Percentiles rank a stretch among this genome's conserved stretches.
phyloP scores from a whole-genome alignment of 148 eudicot species.

The Heliamphora exappendiculata region DNA sequence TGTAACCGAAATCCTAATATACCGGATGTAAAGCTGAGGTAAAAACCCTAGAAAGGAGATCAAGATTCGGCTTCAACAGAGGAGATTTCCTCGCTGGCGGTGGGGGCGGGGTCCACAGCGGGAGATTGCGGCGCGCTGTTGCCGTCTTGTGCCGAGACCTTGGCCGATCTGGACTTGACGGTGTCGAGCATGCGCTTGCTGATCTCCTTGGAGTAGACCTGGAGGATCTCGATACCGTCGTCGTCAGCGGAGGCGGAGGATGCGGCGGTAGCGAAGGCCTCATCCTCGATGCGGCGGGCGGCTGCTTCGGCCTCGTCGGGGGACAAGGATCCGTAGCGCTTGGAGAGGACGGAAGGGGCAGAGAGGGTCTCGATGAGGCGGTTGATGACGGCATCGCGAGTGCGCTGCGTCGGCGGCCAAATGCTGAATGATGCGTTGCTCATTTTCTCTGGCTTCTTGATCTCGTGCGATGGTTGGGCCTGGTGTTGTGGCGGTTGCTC shows the following conservation, averaged over 20 bases:
- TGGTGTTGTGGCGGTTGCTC: constrained; percentile 2
- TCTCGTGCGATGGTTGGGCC: not conserved
- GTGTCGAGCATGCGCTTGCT: constrained; percentile 65
- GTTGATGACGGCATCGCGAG: constrained; percentile 68
- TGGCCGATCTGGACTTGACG: constrained; percentile 48
- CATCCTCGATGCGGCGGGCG: constrained; percentile 57
- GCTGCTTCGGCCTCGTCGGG: constrained; percentile 47
- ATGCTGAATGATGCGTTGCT: constrained; percentile 56
- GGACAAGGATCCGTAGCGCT: constrained; percentile 71
- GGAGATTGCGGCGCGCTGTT: not conserved
- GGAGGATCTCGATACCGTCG: constrained; percentile 74
- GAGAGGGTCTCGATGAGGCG: constrained; percentile 82
- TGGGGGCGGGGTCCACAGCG: not conserved
- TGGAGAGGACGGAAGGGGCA: constrained; percentile 64
- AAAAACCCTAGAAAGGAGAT: not conserved
- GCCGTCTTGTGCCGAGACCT: constrained; percentile 13
- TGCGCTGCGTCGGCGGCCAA: constrained; percentile 88
- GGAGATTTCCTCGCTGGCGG: constrained; percentile 4
- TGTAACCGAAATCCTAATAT: not conserved
- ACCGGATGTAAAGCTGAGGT: not conserved
- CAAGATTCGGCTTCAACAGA: constrained; percentile 9
- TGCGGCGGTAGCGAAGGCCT: constrained; percentile 47
- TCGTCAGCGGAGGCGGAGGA: constrained; percentile 25
- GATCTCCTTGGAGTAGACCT: constrained; percentile 81
- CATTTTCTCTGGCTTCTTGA: constrained; percentile 17